phyloP scores from a whole-genome alignment of 2,329 filamentous ascomycete species.

The Phialemoniopsis sp. region DNA sequence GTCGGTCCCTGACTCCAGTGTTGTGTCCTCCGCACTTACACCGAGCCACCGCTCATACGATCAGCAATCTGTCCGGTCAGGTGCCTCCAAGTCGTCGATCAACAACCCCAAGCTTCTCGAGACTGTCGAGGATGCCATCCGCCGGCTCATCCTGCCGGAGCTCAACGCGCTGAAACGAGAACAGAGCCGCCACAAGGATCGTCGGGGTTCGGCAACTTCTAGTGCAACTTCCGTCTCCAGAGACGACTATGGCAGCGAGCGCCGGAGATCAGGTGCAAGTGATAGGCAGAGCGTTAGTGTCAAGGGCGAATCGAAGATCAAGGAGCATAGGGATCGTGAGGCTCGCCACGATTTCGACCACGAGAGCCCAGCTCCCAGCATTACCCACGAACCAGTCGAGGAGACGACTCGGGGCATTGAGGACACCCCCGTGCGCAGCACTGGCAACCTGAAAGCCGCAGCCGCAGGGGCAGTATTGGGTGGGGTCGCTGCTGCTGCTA shows the following conservation, averaged over 20 bases:
- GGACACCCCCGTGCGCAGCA: constrained; percentile 39
- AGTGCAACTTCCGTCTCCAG: constrained; percentile 50
- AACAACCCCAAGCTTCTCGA: constrained; percentile 90
- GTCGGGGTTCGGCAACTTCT: constrained; percentile 59
- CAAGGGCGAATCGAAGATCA: constrained; percentile 32
- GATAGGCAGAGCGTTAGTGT: constrained; percentile 47
- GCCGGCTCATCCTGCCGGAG: constrained; percentile 84
- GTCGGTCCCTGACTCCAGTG: constrained; percentile 50
- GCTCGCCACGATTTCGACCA: constrained; percentile 47
- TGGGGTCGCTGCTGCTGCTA: constrained; percentile 27
- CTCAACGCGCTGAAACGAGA: constrained; percentile 88
- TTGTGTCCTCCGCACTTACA: constrained; percentile 48
- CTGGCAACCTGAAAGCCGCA: constrained; percentile 38
- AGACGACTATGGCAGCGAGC: constrained; percentile 54
- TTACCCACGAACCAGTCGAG: constrained; percentile 42
- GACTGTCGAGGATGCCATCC: constrained; percentile 90
- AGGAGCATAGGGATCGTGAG: constrained; percentile 46
- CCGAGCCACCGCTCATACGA: constrained; percentile 53
- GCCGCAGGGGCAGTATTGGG: constrained; percentile 39
- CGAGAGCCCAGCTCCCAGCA: constrained; percentile 41
- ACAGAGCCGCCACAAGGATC: constrained; percentile 72
- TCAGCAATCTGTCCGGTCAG: constrained; percentile 47
- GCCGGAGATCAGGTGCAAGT: constrained; percentile 56
- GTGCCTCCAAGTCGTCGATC: constrained; percentile 64
- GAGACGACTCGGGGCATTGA: constrained; percentile 24